Percentiles rank a stretch among this genome's conserved stretches.
These are phyloP conservation scores for Silene uniflora DNA, from an alignment of 148 eudicot genomes.

Conservation along the genomic window DNA sequence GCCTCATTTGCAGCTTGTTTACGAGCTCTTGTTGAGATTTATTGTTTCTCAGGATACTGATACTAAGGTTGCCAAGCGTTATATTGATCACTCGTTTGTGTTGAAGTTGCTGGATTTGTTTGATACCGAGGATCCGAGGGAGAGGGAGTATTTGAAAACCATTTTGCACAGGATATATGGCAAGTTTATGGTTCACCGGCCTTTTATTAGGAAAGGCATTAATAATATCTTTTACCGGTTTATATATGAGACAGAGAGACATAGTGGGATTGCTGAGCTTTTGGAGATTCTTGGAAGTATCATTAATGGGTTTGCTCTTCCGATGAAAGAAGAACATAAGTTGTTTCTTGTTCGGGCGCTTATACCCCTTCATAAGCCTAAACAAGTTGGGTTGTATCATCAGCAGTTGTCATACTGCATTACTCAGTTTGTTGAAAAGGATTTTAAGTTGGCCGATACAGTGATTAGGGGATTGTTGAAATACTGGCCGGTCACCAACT, in stretches of 20 bases:
- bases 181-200: slow-evolving; percentile 58
- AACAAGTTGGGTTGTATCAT: slow-evolving; percentile 47
- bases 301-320: slow-evolving; percentile 11
- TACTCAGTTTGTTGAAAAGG: slow-evolving; percentile 76
- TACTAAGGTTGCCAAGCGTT: slow-evolving; percentile 78
- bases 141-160: slow-evolving; percentile 80
- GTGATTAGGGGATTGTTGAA: slow-evolving; percentile 71
- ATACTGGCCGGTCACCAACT: slow-evolving; percentile 76
- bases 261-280: slow-evolving; percentile 3
- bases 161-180: slow-evolving; percentile 83
- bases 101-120: slow-evolving; percentile 66
- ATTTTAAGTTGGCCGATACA: slow-evolving; percentile 57
- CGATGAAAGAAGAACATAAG: slow-evolving; percentile 13
- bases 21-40: slow-evolving; percentile 74
- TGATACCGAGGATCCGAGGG: slow-evolving; percentile 86
- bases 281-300: slow-evolving; percentile 9
- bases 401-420: slow-evolving; percentile 69
- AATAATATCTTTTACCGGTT: slow-evolving; percentile 10
- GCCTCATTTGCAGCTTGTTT: slow-evolving; percentile 72
- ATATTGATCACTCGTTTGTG: slow-evolving; percentile 72
- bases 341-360: slow-evolving; percentile 6
- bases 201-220: slow-evolving; percentile 7
- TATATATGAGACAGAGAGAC: slow-evolving; percentile 4
- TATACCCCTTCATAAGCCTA: slow-evolving; percentile 9
- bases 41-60: slow-evolving; percentile 85